Conservation (phyloP, 352 stramenopile species). For the Phytophthora ohioensis region DNA sequence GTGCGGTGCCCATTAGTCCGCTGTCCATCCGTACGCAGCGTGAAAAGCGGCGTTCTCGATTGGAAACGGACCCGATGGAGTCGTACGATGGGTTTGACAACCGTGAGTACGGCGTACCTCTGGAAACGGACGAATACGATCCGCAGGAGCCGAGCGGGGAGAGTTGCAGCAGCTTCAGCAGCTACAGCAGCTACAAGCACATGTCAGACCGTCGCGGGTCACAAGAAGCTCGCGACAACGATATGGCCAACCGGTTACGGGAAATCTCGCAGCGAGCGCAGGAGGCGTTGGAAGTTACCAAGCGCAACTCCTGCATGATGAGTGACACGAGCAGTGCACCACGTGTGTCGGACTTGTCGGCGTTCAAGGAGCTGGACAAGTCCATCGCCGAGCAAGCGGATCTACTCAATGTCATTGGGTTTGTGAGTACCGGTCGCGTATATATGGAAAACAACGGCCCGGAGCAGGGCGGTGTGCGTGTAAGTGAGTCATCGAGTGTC, state of each 20-base stretch:
- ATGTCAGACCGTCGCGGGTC: slow-evolving; percentile 43
- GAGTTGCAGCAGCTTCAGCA: slow-evolving; percentile 30
- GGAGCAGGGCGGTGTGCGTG: slow-evolving; percentile 63
- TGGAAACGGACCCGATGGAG: slow-evolving; percentile 77
- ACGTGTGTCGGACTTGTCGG: slow-evolving; percentile 65
- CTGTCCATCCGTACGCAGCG: slow-evolving; percentile 58
- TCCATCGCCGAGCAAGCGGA: slow-evolving; percentile 81
- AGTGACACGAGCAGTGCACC: slow-evolving; percentile 77
- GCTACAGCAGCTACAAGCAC: slow-evolving; percentile 40
- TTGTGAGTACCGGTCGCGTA: slow-evolving; percentile 76
- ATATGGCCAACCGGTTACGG: slow-evolving; percentile 63
- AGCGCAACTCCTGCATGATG: slow-evolving; percentile 81
- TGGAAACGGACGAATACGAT: slow-evolving; percentile 51
- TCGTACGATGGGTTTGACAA: slow-evolving; percentile 70
- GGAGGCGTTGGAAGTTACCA: slow-evolving; percentile 70
- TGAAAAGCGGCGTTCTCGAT: slow-evolving; percentile 48
- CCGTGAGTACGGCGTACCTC: slow-evolving; percentile 45
- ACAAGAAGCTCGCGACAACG: slow-evolving; percentile 53
- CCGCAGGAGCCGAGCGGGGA: slow-evolving; percentile 25
- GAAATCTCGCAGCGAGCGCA: slow-evolving; percentile 74
- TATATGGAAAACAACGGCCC: slow-evolving; percentile 75
- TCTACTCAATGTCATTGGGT: slow-evolving; percentile 77
- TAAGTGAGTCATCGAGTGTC: slow-evolving; percentile 64
- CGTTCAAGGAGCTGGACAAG: slow-evolving; percentile 76
- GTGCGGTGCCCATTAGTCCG: slow-evolving; percentile 64